A percentile compares a stretch with the other conserved stretches of the same genome.
These are phyloP conservation scores for Neonectria coccinea DNA, from an alignment of 2,329 filamentous ascomycete genomes.

Conservation along the genomic window DNA sequence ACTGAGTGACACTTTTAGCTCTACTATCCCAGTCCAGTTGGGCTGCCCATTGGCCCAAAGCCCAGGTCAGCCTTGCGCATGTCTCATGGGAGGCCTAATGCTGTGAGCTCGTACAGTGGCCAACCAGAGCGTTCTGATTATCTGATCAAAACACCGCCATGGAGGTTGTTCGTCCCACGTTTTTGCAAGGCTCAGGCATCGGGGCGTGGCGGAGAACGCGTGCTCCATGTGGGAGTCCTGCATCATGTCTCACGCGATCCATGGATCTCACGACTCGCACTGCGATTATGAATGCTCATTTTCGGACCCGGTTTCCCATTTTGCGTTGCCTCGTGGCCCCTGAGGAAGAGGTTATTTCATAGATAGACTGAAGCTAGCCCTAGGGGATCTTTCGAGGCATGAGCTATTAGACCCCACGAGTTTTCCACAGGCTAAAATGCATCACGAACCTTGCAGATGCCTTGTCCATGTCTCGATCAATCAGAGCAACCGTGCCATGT, in stretches of 20 bases:
- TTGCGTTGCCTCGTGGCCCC: neutral
- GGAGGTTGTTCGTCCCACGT: conserved; percentile 6
- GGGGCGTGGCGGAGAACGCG: neutral
- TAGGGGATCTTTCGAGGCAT: neutral
- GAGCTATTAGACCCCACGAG: neutral
- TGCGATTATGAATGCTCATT: neutral
- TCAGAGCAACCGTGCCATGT: neutral
- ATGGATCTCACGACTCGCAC: neutral
- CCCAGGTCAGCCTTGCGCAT: neutral
- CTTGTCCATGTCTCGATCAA: neutral
- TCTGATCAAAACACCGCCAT: neutral
- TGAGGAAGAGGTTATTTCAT: neutral
- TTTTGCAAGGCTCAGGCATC: neutral
- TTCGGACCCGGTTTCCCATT: neutral
- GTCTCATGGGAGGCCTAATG: neutral
- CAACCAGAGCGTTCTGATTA: neutral
- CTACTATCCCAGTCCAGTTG: neutral
- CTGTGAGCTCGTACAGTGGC: neutral
- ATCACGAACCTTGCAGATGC: neutral
- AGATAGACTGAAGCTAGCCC: neutral
- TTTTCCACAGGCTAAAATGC: neutral
- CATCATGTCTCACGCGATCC: neutral
- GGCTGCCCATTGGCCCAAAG: neutral
- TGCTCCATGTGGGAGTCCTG: neutral
- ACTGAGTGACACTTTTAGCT: neutral